Evolutionary conservation across 208 protist species (phyloP), one percentile per base, ranked within the genome.

Genomic region (Angomonas deanei): DNA sequence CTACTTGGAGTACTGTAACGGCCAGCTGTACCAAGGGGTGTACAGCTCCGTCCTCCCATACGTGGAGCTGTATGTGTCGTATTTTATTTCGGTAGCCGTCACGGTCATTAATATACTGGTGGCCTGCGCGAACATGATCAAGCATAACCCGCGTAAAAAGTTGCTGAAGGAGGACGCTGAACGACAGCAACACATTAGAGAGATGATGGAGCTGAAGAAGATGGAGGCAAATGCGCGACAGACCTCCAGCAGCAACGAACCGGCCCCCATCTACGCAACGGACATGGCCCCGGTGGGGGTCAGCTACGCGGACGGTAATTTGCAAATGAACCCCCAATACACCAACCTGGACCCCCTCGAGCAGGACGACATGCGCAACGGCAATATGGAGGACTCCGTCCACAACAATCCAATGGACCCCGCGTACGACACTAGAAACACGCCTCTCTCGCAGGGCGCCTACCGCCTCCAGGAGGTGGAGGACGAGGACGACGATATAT

Each of bases 1-100:
- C 24, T 95, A 92, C 71, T n/a, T 93, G 17, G 30, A 19, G 1
- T 63, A 52, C 31, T 95, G 88, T 69, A 32, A 46, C 15, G 13
- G 10, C 13, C 0, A 10, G 4, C 3, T 42, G 0, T 30, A 10
- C 5, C 61, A 34, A 0, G 11, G 38, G 5, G 70, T 60, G 24
- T 90, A 91, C 72, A 70, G 68, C 70, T 70, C 64, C 1, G 66
- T 80, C 27, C 53, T 66, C 3, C 76, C 80, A n/a, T 85, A 72
- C 59, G 62, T 84, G 11, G 88, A 92, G 70, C 67, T 94, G 10
- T 76, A 81, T 33, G 70, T 91, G 8, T 83, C 75, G 1, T 89
- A 80, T 67, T 80, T 81, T 28, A 48, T 79, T n/a, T 83, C 85
- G 13, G 60, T 91, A 1, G 52, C 17, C 32, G 32, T 84, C 23